A percentile compares a stretch with the other conserved stretches of the same genome.
phyloP scores from a whole-genome alignment of 345 rosid species.

The Populus tremula region DNA sequence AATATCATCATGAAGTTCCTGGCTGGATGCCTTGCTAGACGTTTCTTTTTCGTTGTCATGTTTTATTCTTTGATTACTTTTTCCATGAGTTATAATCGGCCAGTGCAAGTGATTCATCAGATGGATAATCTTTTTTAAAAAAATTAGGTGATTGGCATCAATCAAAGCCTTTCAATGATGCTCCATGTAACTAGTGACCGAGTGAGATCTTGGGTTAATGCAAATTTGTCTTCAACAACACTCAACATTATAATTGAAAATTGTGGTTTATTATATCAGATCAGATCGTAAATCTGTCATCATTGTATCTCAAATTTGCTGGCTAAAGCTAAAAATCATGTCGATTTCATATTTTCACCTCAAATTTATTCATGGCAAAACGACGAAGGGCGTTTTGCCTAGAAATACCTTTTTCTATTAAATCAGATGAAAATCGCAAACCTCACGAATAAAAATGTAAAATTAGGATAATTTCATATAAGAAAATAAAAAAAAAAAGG shows the following conservation, averaged over 20 bases:
- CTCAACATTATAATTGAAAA: not conserved
- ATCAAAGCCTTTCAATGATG: not conserved
- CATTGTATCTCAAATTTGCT: not conserved
- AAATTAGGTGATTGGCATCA: not conserved
- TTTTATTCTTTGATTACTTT: not conserved
- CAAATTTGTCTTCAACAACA: not conserved
- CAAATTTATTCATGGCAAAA: too few species aligned
- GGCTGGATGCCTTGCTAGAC: constrained; percentile 4
- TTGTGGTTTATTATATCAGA: not conserved
- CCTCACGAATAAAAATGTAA: too few species aligned
- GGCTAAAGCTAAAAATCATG: not conserved
- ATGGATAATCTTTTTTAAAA: not conserved
- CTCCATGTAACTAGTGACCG: not conserved
- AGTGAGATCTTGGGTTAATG: not conserved
- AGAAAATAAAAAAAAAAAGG: too few species aligned
- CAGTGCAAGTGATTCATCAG: not conserved
- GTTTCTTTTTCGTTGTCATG: not conserved
- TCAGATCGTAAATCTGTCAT: not conserved
- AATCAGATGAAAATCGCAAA: too few species aligned
- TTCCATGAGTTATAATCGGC: not conserved
- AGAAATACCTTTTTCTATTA: too few species aligned
- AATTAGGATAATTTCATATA: too few species aligned
- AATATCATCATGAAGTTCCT: constrained; percentile 12
- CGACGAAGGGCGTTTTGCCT: too few species aligned
- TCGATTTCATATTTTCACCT: too few species aligned